Conservation (phyloP, 495 filamentous ascomycete genomes). For the Lentithecium fluviatile region DNA sequence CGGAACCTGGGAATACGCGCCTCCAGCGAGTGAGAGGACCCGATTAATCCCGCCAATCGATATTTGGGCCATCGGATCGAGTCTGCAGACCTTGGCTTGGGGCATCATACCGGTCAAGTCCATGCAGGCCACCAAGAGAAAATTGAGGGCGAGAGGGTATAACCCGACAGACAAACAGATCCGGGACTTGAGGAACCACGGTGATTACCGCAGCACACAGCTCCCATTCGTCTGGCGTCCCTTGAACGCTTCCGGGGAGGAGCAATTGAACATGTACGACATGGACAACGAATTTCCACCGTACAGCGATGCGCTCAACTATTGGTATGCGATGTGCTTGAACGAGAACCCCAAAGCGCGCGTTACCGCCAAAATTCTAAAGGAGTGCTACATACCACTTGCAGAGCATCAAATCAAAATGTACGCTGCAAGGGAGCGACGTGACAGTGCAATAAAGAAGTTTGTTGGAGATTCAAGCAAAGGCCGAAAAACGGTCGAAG, state of each 20-base stretch:
- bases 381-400: conserved; percentile 8
- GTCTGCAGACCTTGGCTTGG: conserved; percentile 11
- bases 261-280: not conserved
- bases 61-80: conserved; percentile 14
- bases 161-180: not conserved
- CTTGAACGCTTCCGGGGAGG: not conserved
- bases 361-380: not conserved
- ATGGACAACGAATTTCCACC: not conserved
- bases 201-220: not conserved
- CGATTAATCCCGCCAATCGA: conserved; percentile 3
- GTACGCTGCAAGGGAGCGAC: not conserved
- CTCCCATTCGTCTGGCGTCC: conserved; percentile 8
- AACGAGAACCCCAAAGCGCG: not conserved
- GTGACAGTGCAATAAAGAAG: too few relatives aligned
- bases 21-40: not conserved
- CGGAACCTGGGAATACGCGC: conserved; percentile 8
- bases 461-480: too few relatives aligned
- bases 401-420: conserved; percentile 11
- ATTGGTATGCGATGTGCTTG: conserved; percentile 17
- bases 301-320: conserved; percentile 12
- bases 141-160: not conserved
- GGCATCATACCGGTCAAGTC: not conserved
- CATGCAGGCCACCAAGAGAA: not conserved
- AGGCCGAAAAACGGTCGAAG: conserved; percentile 3
- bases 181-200: too few relatives aligned